Evolutionary conservation across 2,329 filamentous ascomycete genomes (phyloP), one percentile per base, ranked within the genome.

Genomic region (Diaporthe batatas): DNA sequence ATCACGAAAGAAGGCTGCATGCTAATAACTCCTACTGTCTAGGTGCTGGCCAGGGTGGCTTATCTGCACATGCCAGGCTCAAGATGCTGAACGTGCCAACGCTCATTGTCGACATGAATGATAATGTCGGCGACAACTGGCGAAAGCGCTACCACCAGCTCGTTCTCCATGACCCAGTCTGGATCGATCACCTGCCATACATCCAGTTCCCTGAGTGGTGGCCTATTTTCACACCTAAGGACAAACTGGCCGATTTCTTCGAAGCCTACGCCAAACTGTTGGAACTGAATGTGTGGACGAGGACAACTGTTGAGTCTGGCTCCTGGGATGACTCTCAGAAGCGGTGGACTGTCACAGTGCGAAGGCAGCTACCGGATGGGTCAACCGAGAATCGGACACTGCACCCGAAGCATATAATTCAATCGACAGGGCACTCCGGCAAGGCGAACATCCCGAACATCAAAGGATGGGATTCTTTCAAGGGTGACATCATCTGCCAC

Each of bases 221-320:
- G 90, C 91, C 91, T 0, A 80, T 91, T 23, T 93, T 91, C 80
- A 92, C 90, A 0, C 91, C 91, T 6, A 92, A 92, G 75, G 90
- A 92, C 79, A 93, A 92, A 76, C 83, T 92, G 0, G 91, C 85
- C 2, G 88, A 91, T 68, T 93, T 89, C 81, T 88, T 93, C 75
- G 89, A 91, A 76, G 82, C 85, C 2, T 93, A 93, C 74, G 91
- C 88, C 12, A 86, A 85, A 49, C 79, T 87, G 6, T 83, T 92
- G 55, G 91, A 93, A 77, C 83, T 93, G 62, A 91, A 92, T 76
- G 85, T 92, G 39, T 92, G 91, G 91, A 88, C 85, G 6, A 80
- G 80, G 10, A 88, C 88, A 0, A 85, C 81, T 0, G 72, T 91
- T 3, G 79, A 79, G 11, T 82, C 81, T 0, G 84, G 85, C 0